A percentile compares a stretch with the other conserved stretches of the same genome.
Conservation (phyloP, 2,329 filamentous ascomycete species). For the Botrytis elliptica region DNA sequence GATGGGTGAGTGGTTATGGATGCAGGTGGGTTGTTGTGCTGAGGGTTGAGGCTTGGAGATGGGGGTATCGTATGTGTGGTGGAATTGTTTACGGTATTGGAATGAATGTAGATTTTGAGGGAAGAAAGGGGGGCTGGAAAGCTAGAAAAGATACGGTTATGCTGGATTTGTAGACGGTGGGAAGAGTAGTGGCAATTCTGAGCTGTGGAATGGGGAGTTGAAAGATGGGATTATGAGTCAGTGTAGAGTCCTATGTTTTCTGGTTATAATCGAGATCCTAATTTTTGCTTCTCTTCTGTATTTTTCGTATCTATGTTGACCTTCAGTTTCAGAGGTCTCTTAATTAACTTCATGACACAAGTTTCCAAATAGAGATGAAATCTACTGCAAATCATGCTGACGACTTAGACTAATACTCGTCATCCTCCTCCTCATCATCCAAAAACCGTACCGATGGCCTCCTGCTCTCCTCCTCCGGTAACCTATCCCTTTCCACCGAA, state of each 20-base stretch:
- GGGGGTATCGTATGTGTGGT: no score
- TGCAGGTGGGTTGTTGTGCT: no score
- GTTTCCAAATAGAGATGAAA: not conserved
- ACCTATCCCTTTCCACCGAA: not conserved
- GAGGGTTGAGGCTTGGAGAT: no score
- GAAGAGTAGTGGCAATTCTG: no score
- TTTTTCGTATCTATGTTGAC: not conserved
- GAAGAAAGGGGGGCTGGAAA: no score
- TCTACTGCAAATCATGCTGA: fast-evolving
- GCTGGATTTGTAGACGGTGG: no score
- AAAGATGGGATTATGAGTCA: no score
- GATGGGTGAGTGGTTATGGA: no score
- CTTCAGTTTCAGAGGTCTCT: fast-evolving
- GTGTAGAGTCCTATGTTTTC: fast-evolving
- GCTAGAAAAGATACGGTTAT: no score
- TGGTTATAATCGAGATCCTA: not conserved
- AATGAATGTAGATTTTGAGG: no score
- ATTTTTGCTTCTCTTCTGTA: fast-evolving
- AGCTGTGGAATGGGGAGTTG: no score
- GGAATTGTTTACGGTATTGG: no score
- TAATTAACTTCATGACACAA: not conserved
- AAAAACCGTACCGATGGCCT: not conserved
- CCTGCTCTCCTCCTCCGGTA: not conserved
- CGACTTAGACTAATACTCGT: not conserved
- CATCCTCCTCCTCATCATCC: not conserved